Percentiles rank a stretch among this genome's conserved stretches.
phyloP scores from a whole-genome alignment of 176 grass and related monocot genomes.

The Chloris gayana region DNA sequence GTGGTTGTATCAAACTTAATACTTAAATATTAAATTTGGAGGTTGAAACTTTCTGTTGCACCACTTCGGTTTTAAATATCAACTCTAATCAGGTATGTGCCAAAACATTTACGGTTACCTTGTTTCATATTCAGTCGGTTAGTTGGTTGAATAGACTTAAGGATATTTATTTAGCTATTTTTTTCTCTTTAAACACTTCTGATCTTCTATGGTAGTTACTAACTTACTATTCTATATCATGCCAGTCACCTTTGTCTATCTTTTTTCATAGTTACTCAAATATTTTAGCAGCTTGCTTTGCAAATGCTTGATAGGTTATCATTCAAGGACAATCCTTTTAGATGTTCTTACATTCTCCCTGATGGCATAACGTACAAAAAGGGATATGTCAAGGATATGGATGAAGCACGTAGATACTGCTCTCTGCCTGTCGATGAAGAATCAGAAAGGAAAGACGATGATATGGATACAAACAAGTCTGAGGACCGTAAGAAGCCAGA shows the following conservation, averaged over 20 bases:
- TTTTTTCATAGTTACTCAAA: not conserved
- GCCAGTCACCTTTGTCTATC: not conserved
- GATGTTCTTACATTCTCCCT: constrained; percentile 94
- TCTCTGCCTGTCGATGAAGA: constrained; percentile 52
- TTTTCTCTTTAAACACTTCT: not conserved
- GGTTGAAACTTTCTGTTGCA: not conserved
- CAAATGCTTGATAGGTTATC: constrained; percentile 53
- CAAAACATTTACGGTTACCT: not conserved
- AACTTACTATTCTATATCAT: not conserved
- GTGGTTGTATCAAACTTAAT: not conserved
- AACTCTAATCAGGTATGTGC: not conserved
- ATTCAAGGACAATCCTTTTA: constrained; percentile 79
- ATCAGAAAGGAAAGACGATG: constrained; percentile 39
- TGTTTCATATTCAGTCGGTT: constrained; percentile 15
- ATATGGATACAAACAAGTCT: constrained; percentile 35
- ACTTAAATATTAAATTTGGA: constrained; percentile 6
- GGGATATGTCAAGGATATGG: constrained; percentile 78
- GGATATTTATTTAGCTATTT: not conserved
- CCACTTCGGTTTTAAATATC: not conserved
- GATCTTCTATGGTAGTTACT: not conserved
- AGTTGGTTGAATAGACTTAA: not conserved
- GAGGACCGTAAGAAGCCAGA: constrained; percentile 63
- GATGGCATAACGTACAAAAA: constrained; percentile 87
- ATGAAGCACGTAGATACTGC: constrained; percentile 72
- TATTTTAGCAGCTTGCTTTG: constrained; percentile 11